phyloP scores from a whole-genome alignment of 148 eudicot species.

The Vaccinium corymbosum region DNA sequence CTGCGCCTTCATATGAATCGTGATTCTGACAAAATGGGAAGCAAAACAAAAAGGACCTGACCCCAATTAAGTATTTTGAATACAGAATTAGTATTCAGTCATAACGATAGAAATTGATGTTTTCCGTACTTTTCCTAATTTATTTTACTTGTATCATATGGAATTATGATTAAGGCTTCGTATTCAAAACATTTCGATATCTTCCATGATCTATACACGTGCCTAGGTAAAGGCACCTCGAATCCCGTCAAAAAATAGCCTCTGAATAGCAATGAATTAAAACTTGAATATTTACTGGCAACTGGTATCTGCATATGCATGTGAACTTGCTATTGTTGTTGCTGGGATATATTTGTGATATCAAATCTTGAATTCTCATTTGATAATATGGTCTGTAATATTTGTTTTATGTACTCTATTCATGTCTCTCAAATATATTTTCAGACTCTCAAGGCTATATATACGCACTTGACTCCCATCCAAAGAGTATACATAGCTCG shows the following conservation, averaged over 20 bases:
- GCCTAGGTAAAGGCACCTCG: background rate
- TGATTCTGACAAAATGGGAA: background rate
- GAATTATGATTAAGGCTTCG: background rate
- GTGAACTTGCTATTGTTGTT: background rate
- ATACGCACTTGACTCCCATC: slow-evolving; percentile 74
- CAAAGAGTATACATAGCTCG: slow-evolving; percentile 92
- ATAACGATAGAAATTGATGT: background rate
- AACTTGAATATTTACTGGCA: background rate
- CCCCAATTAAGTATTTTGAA: background rate
- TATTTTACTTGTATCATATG: background rate
- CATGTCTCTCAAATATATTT: slow-evolving; percentile 14
- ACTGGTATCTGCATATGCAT: background rate
- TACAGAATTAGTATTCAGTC: background rate
- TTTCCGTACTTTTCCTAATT: background rate
- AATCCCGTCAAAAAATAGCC: background rate
- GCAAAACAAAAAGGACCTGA: background rate
- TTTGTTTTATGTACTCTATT: slow-evolving; percentile 12
- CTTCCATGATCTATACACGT: background rate
- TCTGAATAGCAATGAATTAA: background rate
- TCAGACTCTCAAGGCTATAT: slow-evolving; percentile 74
- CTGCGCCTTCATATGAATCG: background rate
- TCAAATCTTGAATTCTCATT: slow-evolving; percentile 4
- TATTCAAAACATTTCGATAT: background rate
- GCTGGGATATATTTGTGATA: background rate
- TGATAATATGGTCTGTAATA: background rate